Base-by-base conservation (phyloP, 495 filamentous ascomycete genomes). In the Aspergillus incahuasiensis region DNA sequence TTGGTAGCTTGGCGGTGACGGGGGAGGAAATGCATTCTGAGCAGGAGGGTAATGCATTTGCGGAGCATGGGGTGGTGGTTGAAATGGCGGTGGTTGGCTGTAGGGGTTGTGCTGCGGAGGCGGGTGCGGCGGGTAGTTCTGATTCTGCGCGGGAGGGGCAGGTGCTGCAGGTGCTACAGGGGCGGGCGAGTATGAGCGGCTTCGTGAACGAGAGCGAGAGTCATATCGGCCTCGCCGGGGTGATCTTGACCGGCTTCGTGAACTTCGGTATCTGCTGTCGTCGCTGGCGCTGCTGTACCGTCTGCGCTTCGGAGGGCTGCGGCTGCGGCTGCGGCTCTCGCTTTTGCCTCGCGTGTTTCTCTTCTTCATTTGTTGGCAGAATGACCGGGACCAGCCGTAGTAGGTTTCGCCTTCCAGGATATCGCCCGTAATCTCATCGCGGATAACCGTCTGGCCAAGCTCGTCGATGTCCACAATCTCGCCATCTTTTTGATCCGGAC, bases 331-430 rank as follows among this genome's bases (percentile, higher is more conserved):
- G 11, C 63, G 65, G 48, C 68, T 71, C 12, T 66, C 59, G 21
- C 60, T 68, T 21, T 63, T 64, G 51, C 53, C 52, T 24, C 58
- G 64, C 9, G 65, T 72, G 46, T 76, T 75, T 53, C 82, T 75
- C 49, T 79, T 79, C 65, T 85, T 89, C 87, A 92, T 95, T 57
- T 86, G 85, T 59, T 88, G 78, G 70, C 89, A 95, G 59, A 95
- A 96, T 7, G 74, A 69, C 42, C 79, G 82, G 13, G 87, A 91
- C 91, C 91, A 96, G 35, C 89, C 91, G 64, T 94, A 94, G 63
- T 95, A 95, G 7, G 83, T 85, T 30, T 92, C 84, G 7, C 84
- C 83, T n/a, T 70, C 62, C 9, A 75, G 50, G 18, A 85, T 68
- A 12, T 88, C 82, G 0, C 83, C 85, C 1, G 78, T 82, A 9